Evolutionary conservation across 1,284 basidiomycete genomes (phyloP).

Genomic region (Ceratobasidium sp.): DNA sequence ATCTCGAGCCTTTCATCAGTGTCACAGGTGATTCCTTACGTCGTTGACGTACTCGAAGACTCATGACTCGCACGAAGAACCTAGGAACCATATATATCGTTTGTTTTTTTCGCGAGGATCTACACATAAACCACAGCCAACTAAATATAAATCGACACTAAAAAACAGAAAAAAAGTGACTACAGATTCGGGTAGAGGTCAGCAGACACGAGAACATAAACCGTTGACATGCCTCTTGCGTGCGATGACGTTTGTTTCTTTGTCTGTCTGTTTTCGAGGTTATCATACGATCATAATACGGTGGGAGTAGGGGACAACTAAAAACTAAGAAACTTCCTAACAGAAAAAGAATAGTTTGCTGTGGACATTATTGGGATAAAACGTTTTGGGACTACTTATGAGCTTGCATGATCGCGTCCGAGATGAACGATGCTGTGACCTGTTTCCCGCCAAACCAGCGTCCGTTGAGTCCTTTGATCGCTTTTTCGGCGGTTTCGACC

Average conservation of each 20-base stretch:
- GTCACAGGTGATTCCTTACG: too few species aligned
- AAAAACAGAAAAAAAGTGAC: slow-evolving; percentile 11
- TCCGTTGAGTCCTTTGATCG: slow-evolving; percentile 90
- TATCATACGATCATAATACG: too few species aligned
- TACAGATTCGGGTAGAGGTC: slow-evolving; percentile 18
- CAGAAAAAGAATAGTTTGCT: slow-evolving; percentile 16
- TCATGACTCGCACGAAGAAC: background rate
- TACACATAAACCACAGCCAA: slow-evolving; percentile 26
- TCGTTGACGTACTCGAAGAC: slow-evolving; percentile 28
- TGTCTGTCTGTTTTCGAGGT: too few species aligned
- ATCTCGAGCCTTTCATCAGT: too few species aligned
- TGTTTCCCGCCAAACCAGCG: slow-evolving; percentile 95
- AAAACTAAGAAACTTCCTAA: background rate
- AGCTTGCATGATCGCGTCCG: slow-evolving; percentile 92
- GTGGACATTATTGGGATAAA: too few species aligned
- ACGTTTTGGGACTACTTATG: slow-evolving; percentile 59
- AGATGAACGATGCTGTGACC: slow-evolving; percentile 87
- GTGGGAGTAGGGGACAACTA: too few species aligned
- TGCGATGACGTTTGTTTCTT: too few species aligned
- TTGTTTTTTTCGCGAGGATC: too few species aligned
- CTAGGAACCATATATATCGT: slow-evolving; percentile 17
- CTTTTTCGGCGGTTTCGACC: slow-evolving; percentile 83
- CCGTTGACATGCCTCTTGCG: slow-evolving; percentile 33
- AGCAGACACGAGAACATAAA: slow-evolving; percentile 32
- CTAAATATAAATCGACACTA: slow-evolving; percentile 6